Conservation (phyloP, 2,329 filamentous ascomycete species). For the Verticillium albo-atrum region DNA sequence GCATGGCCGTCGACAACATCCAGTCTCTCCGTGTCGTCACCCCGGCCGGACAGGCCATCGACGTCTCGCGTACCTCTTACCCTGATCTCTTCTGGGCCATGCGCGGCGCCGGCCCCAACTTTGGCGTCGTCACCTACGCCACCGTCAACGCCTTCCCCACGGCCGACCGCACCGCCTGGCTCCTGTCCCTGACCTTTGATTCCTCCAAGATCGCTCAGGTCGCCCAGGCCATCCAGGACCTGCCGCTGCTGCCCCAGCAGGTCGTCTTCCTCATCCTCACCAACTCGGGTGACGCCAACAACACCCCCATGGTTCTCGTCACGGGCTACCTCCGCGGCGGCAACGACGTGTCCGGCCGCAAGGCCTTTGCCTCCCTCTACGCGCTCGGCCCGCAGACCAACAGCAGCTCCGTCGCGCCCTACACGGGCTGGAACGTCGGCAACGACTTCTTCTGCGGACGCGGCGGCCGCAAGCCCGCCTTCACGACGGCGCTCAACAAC, state of each 20-base stretch:
- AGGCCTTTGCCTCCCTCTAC: slow-evolving; percentile 29
- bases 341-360: slow-evolving; percentile 20
- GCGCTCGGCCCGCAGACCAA: slow-evolving; percentile 23
- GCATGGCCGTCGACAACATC: slow-evolving; percentile 24
- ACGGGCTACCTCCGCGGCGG: slow-evolving; percentile 24
- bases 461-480: slow-evolving; percentile 33
- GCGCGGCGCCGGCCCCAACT: slow-evolving; percentile 44
- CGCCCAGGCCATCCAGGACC: slow-evolving; percentile 28
- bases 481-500: slow-evolving; percentile 23
- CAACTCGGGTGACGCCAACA: slow-evolving; percentile 8
- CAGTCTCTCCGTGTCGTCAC: slow-evolving; percentile 23
- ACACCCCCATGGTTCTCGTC: slow-evolving; percentile 19
- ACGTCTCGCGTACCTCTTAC: slow-evolving; percentile 17
- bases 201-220: slow-evolving; percentile 22
- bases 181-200: slow-evolving; percentile 9
- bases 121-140: slow-evolving; percentile 44
- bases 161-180: no score
- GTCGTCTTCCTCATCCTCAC: slow-evolving; percentile 28
- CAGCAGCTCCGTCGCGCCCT: slow-evolving; percentile 22
- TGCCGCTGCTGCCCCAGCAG: slow-evolving; percentile 27
- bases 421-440: slow-evolving; percentile 32
- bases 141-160: slow-evolving; percentile 33
- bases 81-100: slow-evolving; percentile 44
- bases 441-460: slow-evolving; percentile 28
- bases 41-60: slow-evolving; percentile 17